Base-by-base conservation (phyloP, 768 basidiomycete species). In the Collybiopsis confluens region DNA sequence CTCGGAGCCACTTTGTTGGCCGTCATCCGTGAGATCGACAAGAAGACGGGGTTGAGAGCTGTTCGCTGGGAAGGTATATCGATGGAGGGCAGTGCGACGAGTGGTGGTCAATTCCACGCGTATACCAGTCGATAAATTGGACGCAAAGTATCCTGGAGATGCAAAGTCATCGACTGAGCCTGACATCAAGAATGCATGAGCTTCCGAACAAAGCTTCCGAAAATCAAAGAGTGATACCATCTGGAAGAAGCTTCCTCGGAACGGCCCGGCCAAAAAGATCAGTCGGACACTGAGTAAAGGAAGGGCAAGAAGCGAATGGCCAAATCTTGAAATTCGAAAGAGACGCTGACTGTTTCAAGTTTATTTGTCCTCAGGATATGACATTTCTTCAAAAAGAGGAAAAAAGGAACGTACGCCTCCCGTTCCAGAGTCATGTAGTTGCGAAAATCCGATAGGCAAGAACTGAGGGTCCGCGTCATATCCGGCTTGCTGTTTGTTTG, bases 111-210 rank as follows among this genome's bases (percentile, higher is more conserved):
- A 68, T 54, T 85, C 81, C 7, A 81, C 82, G 8, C 76, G 78
- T 23, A 85, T 76, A 9, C 69, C 72, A 23, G 76, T 83, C 1
- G 80, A 78, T 80, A 85, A 67, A 58, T 83, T 83, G 1, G 80
- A 77, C 0, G 82, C 74, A 61, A 86, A 86, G 62, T 85, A 86
- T 45, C 85, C 85, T 0, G 84, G 85, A 15, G 81, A 79, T 3
- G 83, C 81, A 54, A 71, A 74, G 58, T 86, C 83, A 55, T 85
- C 83, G 3, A 82, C 78, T 28, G 72, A 69, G 11, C 82, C 82
- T 83, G 44, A 10, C 8, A 28, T n/a, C n/a, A n/a, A n/a, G n/a
- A n/a, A n/a, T 16, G 10, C 1, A 33, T 10, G 21, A 20, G 15
- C 21, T 3, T 13, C 23, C 26, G 21, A 28, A 10, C 4, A 13